Percentiles rank a stretch among this genome's conserved stretches.
Conservation (phyloP, 768 basidiomycete genomes). For the Pisolithus orientalis region DNA sequence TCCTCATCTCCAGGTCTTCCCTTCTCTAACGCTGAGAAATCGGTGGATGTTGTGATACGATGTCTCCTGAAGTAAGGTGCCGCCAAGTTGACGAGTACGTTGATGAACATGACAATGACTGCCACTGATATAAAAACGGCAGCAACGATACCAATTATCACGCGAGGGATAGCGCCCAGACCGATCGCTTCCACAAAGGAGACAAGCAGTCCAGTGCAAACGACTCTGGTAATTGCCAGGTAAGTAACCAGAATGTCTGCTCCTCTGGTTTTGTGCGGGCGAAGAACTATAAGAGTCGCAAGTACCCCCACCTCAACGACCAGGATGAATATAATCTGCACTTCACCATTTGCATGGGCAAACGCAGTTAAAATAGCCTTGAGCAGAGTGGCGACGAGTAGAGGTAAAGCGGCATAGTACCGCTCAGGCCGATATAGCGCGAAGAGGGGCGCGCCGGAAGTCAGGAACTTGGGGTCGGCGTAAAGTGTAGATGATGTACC, state of each 20-base stretch:
- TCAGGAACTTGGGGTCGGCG: slow-evolving; percentile 31
- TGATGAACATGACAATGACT: slow-evolving; percentile 62
- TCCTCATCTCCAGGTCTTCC: slow-evolving; percentile 15
- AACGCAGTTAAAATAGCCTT: slow-evolving; percentile 71
- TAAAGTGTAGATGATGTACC: slow-evolving; percentile 34
- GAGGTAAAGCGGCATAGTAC: slow-evolving; percentile 59
- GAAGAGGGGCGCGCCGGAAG: slow-evolving; percentile 52
- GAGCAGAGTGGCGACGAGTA: slow-evolving; percentile 53
- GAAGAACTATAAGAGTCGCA: slow-evolving; percentile 42
- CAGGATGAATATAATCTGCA: slow-evolving; percentile 63
- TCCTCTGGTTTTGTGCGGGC: slow-evolving; percentile 62
- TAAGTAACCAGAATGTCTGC: slow-evolving; percentile 66
- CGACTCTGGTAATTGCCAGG: slow-evolving; percentile 60
- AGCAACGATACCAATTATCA: slow-evolving; percentile 71
- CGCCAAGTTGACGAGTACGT: slow-evolving; percentile 49
- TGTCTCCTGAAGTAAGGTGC: slow-evolving; percentile 25
- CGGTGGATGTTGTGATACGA: slow-evolving; percentile 5
- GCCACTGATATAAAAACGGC: slow-evolving; percentile 69
- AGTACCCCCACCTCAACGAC: slow-evolving; percentile 62
- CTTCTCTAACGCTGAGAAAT: slow-evolving; percentile 24
- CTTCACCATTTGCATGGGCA: slow-evolving; percentile 52
- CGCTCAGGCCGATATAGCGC: slow-evolving; percentile 60
- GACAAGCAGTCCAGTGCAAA: slow-evolving; percentile 66
- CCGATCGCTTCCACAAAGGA: slow-evolving; percentile 65
- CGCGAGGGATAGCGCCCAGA: slow-evolving; percentile 71